phyloP scores from a whole-genome alignment of 148 eudicot species.

The Rhododendron molle region DNA sequence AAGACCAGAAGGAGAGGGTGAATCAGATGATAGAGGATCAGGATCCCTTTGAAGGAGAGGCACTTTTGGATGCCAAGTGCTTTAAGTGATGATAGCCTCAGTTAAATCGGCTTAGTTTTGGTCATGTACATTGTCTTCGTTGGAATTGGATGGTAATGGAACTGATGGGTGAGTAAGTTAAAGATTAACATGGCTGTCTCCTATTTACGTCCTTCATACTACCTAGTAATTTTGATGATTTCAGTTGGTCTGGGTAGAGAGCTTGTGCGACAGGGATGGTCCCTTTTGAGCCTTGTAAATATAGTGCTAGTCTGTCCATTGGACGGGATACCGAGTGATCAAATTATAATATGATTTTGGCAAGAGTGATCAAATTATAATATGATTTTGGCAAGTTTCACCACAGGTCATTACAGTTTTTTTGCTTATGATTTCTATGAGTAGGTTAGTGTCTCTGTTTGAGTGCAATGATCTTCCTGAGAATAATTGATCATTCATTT shows the following conservation, averaged over 20 bases:
- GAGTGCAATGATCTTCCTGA: too few species aligned
- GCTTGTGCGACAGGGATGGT: neutral
- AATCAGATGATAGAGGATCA: constrained; percentile 43
- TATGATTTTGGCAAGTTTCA: neutral
- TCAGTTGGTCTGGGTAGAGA: neutral
- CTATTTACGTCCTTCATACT: neutral
- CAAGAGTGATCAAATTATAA: too few species aligned
- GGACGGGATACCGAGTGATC: neutral
- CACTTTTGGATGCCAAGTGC: constrained; percentile 36
- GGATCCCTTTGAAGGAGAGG: constrained; percentile 38
- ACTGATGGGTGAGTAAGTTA: neutral
- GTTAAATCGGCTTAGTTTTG: neutral
- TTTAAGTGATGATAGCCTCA: constrained; percentile 24
- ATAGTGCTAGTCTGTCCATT: neutral
- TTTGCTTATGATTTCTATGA: too few species aligned
- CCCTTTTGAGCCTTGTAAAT: neutral
- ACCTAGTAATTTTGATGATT: too few species aligned
- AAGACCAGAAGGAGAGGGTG: constrained; percentile 42
- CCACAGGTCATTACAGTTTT: neutral
- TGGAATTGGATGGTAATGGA: neutral
- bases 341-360: too few species aligned
- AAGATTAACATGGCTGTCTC: neutral
- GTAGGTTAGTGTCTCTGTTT: too few species aligned
- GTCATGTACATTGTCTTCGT: neutral
- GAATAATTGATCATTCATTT: too few species aligned